phyloP scores from a whole-genome alignment of 371 early-diverging fungal species.

The Furculomyces boomerangus region DNA sequence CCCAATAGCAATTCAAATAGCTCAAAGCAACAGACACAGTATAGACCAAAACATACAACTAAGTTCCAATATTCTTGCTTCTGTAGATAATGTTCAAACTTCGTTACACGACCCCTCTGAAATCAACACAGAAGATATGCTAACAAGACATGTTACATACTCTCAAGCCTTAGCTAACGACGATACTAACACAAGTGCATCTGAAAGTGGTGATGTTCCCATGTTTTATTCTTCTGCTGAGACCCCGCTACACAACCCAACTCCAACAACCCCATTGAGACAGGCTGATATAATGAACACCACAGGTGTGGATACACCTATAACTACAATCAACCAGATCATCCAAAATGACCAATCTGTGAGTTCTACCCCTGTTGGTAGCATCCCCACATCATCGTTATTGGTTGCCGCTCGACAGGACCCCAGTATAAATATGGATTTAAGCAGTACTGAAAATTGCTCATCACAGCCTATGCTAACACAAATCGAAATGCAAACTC shows the following conservation, averaged over 20 bases:
- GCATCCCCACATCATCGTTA: slow-evolving; percentile 15
- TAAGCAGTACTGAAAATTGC: too few species aligned
- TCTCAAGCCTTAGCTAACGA: not conserved
- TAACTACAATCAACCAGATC: too few species aligned
- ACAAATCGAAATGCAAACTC: too few species aligned
- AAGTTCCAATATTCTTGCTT: too few species aligned
- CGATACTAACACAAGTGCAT: not conserved
- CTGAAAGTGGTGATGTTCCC: not conserved
- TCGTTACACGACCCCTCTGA: too few species aligned
- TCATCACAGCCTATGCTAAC: too few species aligned
- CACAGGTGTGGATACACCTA: not conserved
- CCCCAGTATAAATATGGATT: too few species aligned
- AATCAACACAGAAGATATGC: not conserved
- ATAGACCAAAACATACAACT: too few species aligned
- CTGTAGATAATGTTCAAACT: too few species aligned
- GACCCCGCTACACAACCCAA: not conserved
- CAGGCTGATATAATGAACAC: not conserved
- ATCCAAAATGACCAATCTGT: not conserved
- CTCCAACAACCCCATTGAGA: not conserved
- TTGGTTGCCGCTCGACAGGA: too few species aligned
- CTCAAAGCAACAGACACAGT: not conserved
- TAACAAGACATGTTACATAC: not conserved
- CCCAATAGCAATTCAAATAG: not conserved
- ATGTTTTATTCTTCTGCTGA: not conserved
- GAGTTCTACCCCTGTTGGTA: slow-evolving; percentile 21